Conservation (phyloP, 108 stramenopile species). For the Conticribra guillardii region DNA sequence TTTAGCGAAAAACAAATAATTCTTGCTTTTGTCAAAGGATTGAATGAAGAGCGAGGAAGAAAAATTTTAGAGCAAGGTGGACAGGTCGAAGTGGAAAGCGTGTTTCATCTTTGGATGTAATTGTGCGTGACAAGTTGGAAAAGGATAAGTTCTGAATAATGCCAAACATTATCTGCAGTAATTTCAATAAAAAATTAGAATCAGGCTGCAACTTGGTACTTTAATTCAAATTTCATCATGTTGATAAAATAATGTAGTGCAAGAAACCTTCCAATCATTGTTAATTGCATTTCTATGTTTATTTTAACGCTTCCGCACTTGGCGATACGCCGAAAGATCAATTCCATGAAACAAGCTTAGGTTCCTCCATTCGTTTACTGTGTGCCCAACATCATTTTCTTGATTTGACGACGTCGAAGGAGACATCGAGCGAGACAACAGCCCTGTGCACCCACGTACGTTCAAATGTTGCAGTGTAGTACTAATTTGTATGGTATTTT, state of each 20-base stretch:
- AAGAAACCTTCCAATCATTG: too few species aligned
- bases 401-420: constrained; percentile 6
- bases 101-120: constrained; percentile 80
- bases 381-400: not conserved
- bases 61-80: constrained; percentile 23
- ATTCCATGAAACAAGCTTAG: constrained; percentile 31
- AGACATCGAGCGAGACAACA: not conserved
- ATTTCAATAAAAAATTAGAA: not conserved
- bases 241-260: too few species aligned
- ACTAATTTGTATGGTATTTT: not conserved
- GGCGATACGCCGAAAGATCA: constrained; percentile 16
- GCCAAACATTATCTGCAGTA: not conserved
- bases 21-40: constrained; percentile 56
- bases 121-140: not conserved
- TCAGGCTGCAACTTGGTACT: not conserved
- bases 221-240: too few species aligned
- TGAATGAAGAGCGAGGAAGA: constrained; percentile 41
- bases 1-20: constrained; percentile 77
- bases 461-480: constrained; percentile 5
- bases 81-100: constrained; percentile 37
- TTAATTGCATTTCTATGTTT: too few species aligned
- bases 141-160: not conserved
- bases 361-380: constrained; percentile 10
- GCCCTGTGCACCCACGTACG: constrained; percentile 12
- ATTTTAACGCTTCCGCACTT: constrained; percentile 4